Percentiles rank a stretch among this genome's conserved stretches.
Evolutionary conservation across 176 grass and related monocot species (phyloP).

Genomic region (Oryza longistaminata): DNA sequence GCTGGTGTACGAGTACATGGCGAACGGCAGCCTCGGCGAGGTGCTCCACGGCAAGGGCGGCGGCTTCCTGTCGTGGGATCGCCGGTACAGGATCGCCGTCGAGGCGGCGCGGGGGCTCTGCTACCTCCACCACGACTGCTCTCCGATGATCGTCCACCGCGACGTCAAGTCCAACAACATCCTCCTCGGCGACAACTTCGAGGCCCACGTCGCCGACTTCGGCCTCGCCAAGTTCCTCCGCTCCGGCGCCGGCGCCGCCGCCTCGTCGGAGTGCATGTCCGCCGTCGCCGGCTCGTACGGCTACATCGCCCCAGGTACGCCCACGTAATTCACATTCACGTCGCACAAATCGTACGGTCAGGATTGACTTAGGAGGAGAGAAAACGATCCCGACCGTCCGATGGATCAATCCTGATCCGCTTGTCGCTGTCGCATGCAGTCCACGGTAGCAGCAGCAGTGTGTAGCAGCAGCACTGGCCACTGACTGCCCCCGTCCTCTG

Average conservation of each 20-base stretch:
- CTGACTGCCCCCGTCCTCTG: neutral
- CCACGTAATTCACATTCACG: neutral
- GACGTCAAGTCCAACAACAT: constrained; percentile 99
- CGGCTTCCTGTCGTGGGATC: constrained; percentile 60
- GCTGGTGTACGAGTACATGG: constrained; percentile 98
- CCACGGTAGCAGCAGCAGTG: neutral
- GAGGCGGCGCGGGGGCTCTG: constrained; percentile 91
- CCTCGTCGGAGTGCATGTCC: constrained; percentile 81
- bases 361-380: neutral
- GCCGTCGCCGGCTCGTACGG: constrained; percentile 96
- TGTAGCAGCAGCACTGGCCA: neutral
- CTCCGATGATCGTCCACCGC: constrained; percentile 85
- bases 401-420: neutral
- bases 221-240: constrained; percentile 93
- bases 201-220: constrained; percentile 95
- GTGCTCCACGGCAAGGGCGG: constrained; percentile 81
- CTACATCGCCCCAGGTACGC: constrained; percentile 88
- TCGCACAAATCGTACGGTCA: neutral
- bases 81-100: constrained; percentile 65
- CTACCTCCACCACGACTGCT: constrained; percentile 96
- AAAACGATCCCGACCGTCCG: no score
- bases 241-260: constrained; percentile 28
- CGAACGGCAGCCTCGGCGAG: constrained; percentile 71
- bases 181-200: constrained; percentile 61
- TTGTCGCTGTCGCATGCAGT: constrained; percentile 6